Percentiles rank a stretch among this genome's conserved stretches.
phyloP scores from a whole-genome alignment of 306 rosid genomes.

The Betula pendula region DNA sequence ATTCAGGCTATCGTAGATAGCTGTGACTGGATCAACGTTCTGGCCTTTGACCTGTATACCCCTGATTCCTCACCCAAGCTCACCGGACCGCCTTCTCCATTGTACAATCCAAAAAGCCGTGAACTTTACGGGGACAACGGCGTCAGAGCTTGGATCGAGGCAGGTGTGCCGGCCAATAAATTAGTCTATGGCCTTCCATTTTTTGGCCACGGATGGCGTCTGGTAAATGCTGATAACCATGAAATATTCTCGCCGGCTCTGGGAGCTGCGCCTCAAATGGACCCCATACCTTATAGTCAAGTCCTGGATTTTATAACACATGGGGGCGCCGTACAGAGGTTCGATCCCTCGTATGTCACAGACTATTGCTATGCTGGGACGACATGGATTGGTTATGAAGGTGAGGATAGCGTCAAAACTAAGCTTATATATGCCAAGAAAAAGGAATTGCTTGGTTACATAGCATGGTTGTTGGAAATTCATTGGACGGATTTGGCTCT shows the following conservation, averaged over 20 bases:
- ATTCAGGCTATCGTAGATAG: not conserved
- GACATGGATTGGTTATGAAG: no score
- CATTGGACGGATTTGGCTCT: no score
- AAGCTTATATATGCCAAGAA: not conserved
- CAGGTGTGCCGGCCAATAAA: conserved; percentile 29
- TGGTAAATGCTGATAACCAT: not conserved
- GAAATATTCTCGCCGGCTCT: no score
- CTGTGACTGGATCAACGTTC: conserved; percentile 2
- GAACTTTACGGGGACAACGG: conserved; percentile 13
- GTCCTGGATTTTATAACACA: no score
- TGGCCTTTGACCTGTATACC: conserved; percentile 39
- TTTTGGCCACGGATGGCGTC: conserved; percentile 35
- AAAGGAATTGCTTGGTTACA: conserved; percentile 37
- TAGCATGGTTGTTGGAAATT: conserved; percentile 22
- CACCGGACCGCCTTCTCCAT: conserved; percentile 33
- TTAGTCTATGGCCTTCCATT: conserved; percentile 38
- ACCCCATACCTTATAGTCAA: no score
- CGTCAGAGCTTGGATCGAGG: conserved; percentile 18
- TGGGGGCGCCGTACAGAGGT: no score
- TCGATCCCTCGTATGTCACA: no score
- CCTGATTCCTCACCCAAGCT: conserved; percentile 21
- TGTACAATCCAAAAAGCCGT: not conserved
- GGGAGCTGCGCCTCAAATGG: no score
- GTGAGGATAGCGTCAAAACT: no score
- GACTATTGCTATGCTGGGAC: no score